Percentiles rank a stretch among this genome's conserved stretches.
phyloP scores from a whole-genome alignment of 1,139 yeast genomes.

The Geotrichum candidum region DNA sequence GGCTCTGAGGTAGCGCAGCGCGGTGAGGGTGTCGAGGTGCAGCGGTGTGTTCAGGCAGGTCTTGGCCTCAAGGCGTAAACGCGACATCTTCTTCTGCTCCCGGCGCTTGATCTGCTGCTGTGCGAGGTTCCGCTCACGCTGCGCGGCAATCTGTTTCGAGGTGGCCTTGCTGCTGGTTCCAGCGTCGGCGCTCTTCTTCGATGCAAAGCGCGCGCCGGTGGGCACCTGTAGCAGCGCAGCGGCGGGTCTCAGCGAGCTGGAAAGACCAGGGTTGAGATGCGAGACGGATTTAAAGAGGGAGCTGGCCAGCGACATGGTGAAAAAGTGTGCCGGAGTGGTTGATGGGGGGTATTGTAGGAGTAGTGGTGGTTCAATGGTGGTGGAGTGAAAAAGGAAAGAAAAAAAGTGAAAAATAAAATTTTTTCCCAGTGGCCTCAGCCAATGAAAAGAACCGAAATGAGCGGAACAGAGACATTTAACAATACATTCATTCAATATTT shows the following conservation, averaged over 20 bases:
- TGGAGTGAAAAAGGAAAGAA: neutral
- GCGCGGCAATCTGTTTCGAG: constrained; percentile 32
- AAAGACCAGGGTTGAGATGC: constrained; percentile 6
- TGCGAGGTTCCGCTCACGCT: constrained; percentile 27
- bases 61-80: constrained; percentile 25
- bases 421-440: constrained; percentile 6
- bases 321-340: neutral
- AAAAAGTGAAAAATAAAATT: neutral
- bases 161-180: constrained; percentile 28
- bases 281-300: constrained; percentile 4
- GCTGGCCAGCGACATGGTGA: constrained; percentile 6
- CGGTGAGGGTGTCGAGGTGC: constrained; percentile 66
- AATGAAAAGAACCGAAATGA: constrained; percentile 2
- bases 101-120: constrained; percentile 22
- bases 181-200: constrained; percentile 24
- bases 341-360: neutral
- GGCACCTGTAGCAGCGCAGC: constrained; percentile 2
- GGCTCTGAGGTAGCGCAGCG: constrained; percentile 76
- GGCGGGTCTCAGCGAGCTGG: constrained; percentile 3
- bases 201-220: constrained; percentile 21
- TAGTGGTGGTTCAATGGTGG: neutral
- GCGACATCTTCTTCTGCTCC: constrained; percentile 24
- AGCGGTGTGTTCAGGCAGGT: constrained; percentile 40
- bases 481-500: neutral
- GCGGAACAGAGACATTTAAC: neutral